Evolutionary conservation across 805 yeast genomes (phyloP).

Genomic region (Saccharomyces paradoxus): DNA sequence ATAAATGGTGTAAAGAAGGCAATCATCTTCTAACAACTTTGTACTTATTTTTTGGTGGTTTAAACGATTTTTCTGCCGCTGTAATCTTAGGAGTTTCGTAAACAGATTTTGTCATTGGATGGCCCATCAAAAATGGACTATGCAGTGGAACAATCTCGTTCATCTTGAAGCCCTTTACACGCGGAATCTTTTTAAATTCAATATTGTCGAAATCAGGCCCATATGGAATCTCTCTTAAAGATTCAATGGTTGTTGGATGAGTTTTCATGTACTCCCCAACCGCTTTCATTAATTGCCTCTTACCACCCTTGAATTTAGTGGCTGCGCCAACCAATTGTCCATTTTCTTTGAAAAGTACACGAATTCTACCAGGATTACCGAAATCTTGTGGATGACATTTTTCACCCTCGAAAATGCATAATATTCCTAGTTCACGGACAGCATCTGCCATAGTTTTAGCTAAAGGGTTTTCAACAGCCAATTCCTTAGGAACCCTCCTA

Average conservation of each 20-base stretch:
- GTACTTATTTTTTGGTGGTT: constrained; percentile 27
- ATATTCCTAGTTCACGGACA: constrained; percentile 31
- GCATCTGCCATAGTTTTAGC: constrained; percentile 81
- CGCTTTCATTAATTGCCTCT: constrained; percentile 55
- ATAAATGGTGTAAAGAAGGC: background rate
- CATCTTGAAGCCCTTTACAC: constrained; percentile 81
- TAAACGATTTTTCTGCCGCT: constrained; percentile 28
- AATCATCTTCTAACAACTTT: constrained; percentile 28
- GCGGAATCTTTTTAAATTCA: constrained; percentile 55
- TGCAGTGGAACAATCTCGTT: constrained; percentile 83
- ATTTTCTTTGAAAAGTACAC: constrained; percentile 55
- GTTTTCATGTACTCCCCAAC: constrained; percentile 53
- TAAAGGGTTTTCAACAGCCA: constrained; percentile 79
- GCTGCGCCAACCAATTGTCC: constrained; percentile 34
- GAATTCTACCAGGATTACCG: constrained; percentile 95
- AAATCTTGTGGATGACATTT: constrained; percentile 93
- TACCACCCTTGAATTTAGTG: constrained; percentile 32
- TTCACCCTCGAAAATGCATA: constrained; percentile 57
- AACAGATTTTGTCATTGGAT: constrained; percentile 68
- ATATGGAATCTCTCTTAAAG: constrained; percentile 56
- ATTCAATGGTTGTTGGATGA: constrained; percentile 61
- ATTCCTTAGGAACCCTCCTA: constrained; percentile 60
- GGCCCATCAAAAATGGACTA: constrained; percentile 70
- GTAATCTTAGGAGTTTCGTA: constrained; percentile 49
- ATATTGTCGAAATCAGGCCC: constrained; percentile 55